A percentile compares a stretch with the other conserved stretches of the same genome.
Evolutionary conservation across 495 filamentous ascomycete species (phyloP).

Genomic region (Bathelium albidoporum): DNA sequence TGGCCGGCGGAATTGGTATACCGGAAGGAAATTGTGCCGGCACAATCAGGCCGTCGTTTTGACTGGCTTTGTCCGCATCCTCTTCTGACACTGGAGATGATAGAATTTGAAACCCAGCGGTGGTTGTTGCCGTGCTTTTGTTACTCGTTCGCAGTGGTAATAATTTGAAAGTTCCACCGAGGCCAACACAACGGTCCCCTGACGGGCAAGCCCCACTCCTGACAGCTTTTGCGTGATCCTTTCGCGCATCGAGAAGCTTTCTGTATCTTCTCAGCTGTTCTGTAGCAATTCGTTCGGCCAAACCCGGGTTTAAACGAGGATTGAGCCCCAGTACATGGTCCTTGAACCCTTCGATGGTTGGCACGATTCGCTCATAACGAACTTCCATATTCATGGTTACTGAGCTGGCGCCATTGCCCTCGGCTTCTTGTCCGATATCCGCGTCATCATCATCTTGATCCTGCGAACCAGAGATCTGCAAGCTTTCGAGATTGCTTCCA

Average conservation of each 20-base stretch:
- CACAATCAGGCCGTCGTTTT: constrained; percentile 56
- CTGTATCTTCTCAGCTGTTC: constrained; percentile 76
- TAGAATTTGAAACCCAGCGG: constrained; percentile 42
- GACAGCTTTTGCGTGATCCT: constrained; percentile 55
- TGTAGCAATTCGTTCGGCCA: constrained; percentile 73
- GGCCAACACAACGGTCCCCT: constrained; percentile 48
- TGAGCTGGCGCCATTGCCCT: constrained; percentile 10
- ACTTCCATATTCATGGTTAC: constrained; percentile 34
- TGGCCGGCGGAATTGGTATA: constrained; percentile 73
- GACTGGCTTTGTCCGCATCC: constrained; percentile 41
- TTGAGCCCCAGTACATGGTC: constrained; percentile 63
- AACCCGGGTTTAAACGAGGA: constrained; percentile 52
- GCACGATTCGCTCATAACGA: constrained; percentile 42
- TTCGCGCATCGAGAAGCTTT: constrained; percentile 54
- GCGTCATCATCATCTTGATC: constrained; percentile 40
- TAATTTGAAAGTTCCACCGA: constrained; percentile 48
- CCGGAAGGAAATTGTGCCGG: constrained; percentile 66
- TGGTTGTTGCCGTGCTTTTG: constrained; percentile 28
- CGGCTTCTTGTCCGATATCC: constrained; percentile 39
- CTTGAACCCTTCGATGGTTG: constrained; percentile 68
- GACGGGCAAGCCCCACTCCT: constrained; percentile 46
- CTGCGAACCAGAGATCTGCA: background rate
- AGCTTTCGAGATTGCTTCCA: constrained; percentile 17
- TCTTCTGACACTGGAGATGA: constrained; percentile 42
- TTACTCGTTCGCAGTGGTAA: constrained; percentile 35